Base-by-base conservation (phyloP, 2,329 filamentous ascomycete genomes). In the Fusarium sp. region DNA sequence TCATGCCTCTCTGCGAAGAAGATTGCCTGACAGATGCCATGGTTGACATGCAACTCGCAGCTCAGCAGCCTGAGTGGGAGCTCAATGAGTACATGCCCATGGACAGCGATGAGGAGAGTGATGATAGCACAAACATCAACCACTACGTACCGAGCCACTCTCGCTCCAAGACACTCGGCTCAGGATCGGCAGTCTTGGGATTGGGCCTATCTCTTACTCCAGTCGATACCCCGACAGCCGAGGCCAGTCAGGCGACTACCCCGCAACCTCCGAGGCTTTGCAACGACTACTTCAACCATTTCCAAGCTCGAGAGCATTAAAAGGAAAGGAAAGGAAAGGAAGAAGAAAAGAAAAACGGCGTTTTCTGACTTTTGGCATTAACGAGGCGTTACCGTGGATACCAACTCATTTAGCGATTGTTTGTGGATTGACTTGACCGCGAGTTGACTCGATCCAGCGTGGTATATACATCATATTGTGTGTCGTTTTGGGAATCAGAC, bases 1-100 rank as follows among this genome's bases (percentile, higher is more conserved):
- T 91, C 74, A 78, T 90, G 77, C 87, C 88, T 9, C 81, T 91
- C 12, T 88, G 84, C 77, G 82, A 88, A 50, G 82, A 84, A 4
- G 82, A 83, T 37, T 83, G 87, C 65, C 84, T 91, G 65, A 81
- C 83, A 39, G 86, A 89, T 66, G 88, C 88, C 13, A 81, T 89
- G 76, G 84, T 85, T 58, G 88, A 90, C 73, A 91, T 91, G 87
- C 84, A 87, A 75, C 84, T 89, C 48, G 89, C 88, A 9, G 87
- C 71, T 10, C 75, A 74, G 19, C 76, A 80, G 42, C 66, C 70
- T 31, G 71, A 73, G 39, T 75, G 73, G 70, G 67, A 74, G 13
- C 26, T 65, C n/a, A 67, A 72, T 44, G 72, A 77, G 53, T 75
- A 72, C 46, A 76, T 75, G 13, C 76, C 76, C 14, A 77, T 75